These are phyloP conservation scores for Solanum arcanum DNA, from an alignment of 257 asterid genomes.

Conservation along the genomic window DNA sequence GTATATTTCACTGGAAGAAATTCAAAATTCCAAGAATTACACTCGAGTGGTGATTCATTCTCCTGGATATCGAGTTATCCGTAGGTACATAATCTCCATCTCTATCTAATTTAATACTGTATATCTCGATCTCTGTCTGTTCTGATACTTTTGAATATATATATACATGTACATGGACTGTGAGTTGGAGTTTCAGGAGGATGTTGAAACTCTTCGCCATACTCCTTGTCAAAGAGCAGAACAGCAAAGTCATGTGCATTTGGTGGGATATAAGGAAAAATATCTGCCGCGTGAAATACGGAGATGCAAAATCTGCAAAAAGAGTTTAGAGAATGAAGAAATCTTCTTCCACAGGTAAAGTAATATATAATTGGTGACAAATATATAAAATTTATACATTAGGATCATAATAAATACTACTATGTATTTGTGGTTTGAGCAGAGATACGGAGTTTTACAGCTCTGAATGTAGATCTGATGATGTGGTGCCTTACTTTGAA, in stretches of 20 bases:
- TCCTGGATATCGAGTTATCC: conserved; percentile 4
- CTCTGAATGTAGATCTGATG: background rate
- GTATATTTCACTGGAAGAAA: conserved; percentile 5
- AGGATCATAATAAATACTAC: background rate
- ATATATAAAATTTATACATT: background rate
- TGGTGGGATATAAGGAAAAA: background rate
- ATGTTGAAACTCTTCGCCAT: background rate
- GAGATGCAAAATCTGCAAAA: background rate
- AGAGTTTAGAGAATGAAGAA: background rate
- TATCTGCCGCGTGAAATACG: background rate
- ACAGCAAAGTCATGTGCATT: background rate
- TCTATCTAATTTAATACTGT: background rate
- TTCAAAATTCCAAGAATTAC: conserved; percentile 5
- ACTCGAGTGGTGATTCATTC: background rate
- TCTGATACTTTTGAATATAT: background rate
- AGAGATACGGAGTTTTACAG: background rate
- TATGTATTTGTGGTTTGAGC: background rate
- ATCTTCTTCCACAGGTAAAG: background rate
- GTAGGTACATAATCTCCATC: background rate
- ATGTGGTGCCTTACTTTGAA: background rate
- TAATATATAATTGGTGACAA: too few species aligned
- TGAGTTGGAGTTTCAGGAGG: background rate
- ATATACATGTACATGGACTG: background rate
- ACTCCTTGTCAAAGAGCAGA: background rate
- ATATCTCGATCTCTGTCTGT: background rate